Evolutionary conservation across 164 flowering plant species (phyloP).

Genomic region (Vitis vinifera): DNA sequence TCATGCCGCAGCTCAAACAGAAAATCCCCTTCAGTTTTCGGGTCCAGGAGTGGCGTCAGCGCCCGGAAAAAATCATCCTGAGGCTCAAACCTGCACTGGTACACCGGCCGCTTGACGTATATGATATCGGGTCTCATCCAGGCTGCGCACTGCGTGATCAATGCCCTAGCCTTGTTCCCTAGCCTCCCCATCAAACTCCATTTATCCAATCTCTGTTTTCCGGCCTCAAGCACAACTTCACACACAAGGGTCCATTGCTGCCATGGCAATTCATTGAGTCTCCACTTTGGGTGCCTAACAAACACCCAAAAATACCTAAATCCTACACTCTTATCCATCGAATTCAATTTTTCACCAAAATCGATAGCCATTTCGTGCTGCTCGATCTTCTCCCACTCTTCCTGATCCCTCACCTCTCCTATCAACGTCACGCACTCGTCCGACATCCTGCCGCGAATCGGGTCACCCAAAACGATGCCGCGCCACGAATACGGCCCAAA

Average conservation of each 20-base stretch:
- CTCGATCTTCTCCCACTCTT: slow-evolving; percentile 94
- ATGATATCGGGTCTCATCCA: slow-evolving; percentile 96
- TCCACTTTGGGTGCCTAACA: slow-evolving; percentile 88
- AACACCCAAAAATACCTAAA: slow-evolving; percentile 83
- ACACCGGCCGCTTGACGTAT: slow-evolving; percentile 86
- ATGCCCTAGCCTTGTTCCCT: slow-evolving; percentile 61
- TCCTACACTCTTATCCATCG: slow-evolving; percentile 51
- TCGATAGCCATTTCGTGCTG: slow-evolving; percentile 69
- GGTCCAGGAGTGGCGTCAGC: slow-evolving; percentile 73
- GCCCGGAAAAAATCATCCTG: slow-evolving; percentile 67
- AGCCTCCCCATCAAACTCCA: slow-evolving; percentile 93
- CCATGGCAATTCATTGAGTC: slow-evolving; percentile 77
- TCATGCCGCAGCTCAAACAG: slow-evolving; percentile 66
- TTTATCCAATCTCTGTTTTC: slow-evolving; percentile 72
- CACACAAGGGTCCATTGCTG: slow-evolving; percentile 85
- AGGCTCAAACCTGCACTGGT: slow-evolving; percentile 92
- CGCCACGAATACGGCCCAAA: slow-evolving; percentile 94
- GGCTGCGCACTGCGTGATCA: slow-evolving; percentile 88
- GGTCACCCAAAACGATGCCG: slow-evolving; percentile 85
- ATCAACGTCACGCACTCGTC: slow-evolving; percentile 72
- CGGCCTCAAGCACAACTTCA: slow-evolving; percentile 73
- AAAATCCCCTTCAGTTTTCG: slow-evolving; percentile 59
- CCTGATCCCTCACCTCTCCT: slow-evolving; percentile 63
- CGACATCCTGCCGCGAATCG: slow-evolving; percentile 63
- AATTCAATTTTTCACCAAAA: slow-evolving; percentile 44